Conservation (phyloP, 352 stramenopile genomes). For the Pythium volutum region DNA sequence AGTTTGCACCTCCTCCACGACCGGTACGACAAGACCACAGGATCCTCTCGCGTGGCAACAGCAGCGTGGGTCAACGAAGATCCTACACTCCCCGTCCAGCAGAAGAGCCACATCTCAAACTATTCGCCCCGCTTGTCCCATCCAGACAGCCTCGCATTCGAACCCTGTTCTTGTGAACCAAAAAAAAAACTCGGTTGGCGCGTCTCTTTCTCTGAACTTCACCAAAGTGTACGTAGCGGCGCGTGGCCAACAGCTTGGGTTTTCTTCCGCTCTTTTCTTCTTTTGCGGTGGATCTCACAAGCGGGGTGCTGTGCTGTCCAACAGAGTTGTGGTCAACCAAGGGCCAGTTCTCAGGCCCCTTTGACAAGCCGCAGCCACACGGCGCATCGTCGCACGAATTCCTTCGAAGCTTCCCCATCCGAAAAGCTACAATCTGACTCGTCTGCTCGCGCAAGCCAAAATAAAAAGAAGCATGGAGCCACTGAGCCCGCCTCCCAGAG, state of each 20-base stretch:
- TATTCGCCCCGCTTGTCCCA: slow-evolving; percentile 2
- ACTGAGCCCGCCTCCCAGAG: background rate
- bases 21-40: slow-evolving; percentile 15
- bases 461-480: slow-evolving; percentile 15
- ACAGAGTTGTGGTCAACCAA: slow-evolving; percentile 6
- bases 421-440: too few species aligned
- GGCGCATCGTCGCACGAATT: background rate
- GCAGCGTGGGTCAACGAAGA: background rate
- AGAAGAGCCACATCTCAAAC: slow-evolving; percentile 3
- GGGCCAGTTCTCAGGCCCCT: slow-evolving; percentile 8
- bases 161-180: background rate
- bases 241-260: background rate
- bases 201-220: slow-evolving; percentile 4
- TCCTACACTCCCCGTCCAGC: slow-evolving; percentile 7
- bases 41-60: background rate
- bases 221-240: slow-evolving; percentile 4
- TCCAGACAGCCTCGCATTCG: background rate
- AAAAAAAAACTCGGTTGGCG: slow-evolving; percentile 12
- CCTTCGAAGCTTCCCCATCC: background rate
- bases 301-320: background rate
- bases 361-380: slow-evolving; percentile 8
- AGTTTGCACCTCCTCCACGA: too few species aligned
- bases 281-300: slow-evolving; percentile 2
- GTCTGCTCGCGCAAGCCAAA: slow-evolving; percentile 6
- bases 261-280: slow-evolving; percentile 11